Base-by-base conservation (phyloP, 2,329 filamentous ascomycete species). In the Sclerotinia minor region DNA sequence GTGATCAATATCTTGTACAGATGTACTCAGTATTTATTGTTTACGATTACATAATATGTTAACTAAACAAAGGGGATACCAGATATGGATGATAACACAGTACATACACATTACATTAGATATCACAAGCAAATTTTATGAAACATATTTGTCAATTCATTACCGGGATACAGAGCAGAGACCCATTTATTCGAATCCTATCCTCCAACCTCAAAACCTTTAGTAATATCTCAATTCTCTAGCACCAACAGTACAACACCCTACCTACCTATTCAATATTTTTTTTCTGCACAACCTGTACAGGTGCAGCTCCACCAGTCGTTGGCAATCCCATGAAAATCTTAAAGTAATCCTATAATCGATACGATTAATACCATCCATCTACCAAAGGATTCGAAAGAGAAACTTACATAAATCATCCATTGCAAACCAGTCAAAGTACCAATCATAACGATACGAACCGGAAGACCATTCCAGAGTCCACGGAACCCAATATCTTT, bases 391-490 rank as follows among this genome's bases (percentile, higher is more conserved):
- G 32, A n/a, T 15, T 9, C 21, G 6, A n/a, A 19, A 29, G 64
- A 1, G 1, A 29, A 29, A 72, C 74, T 83, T 75, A 86, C 90
- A 81, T 94, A 95, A 78, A 94, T 95, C 89, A 96, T 92, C 92
- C 92, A 97, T 82, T 97, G 93, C 70, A 96, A 81, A 69, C 91
- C 92, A 26, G 92, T 96, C 73, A 84, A 73, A 0, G 81, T 84
- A 38, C 79, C 79, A 52, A 75, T 74, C 65, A 67, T 67, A 9
- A 67, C 88, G 76, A 97, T 97, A 75, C 88, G 81, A 61, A 96
- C 90, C 0, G 91, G 89, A 55, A 97, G 81, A 11, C 94, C 94
- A 76, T 96, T 96, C 94, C 94, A 97, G 38, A 97, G 84, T n/a
- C 94, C 94, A 21, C 74, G 75, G 79, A 97, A 96, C 44, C 93